Evolutionary conservation across 257 asterid species (phyloP), one percentile per base, ranked within the genome.

Genomic region (Jasminum sambac): DNA sequence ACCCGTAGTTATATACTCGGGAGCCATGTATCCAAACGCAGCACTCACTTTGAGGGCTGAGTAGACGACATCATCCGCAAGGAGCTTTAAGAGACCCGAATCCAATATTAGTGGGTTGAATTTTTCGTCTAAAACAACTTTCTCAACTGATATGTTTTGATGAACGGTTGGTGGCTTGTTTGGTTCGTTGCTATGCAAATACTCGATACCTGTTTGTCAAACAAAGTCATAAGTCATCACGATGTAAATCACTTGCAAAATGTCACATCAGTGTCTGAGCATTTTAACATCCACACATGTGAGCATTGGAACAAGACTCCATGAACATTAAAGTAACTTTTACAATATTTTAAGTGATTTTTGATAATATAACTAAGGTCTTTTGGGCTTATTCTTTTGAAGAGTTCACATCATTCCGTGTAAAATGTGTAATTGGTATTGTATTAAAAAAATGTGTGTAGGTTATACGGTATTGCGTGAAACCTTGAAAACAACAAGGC

Each of bases 11-110:
- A 91, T 79, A 75, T 95, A 95, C 71, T 95, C 99, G 0, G 99
- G 99, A 0, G 99, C 96, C 98, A 95, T 91, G 76, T 91, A 95
- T 10, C 99, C 99, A 16, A 95, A 68, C 1, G 92, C 98, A 2
- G 99, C 99, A 39, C 99, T 95, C 43, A 84, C 96, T 71, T 95
- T 95, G 68, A 94, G 87, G 70, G 97, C 98, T 2, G 98, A 94
- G 87, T 86, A 94, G 19, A 90, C 91, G 8, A 87, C 97, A 38
- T 94, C 98, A 24, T 94, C 96, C 0, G 98, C 96, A 12, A 94
- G 96, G 63, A 95, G 96, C 83, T 87, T 86, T 6, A 88, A 85
- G 43, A 95, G 90, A 16, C 99, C 99, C 2, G 88, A 84, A 42
- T 92, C 99, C 3, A 88, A 72, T 77, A 95, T 88, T 34, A 89